Conservation (phyloP, 2,329 filamentous ascomycete species). For the Cyclaneusma minus region DNA sequence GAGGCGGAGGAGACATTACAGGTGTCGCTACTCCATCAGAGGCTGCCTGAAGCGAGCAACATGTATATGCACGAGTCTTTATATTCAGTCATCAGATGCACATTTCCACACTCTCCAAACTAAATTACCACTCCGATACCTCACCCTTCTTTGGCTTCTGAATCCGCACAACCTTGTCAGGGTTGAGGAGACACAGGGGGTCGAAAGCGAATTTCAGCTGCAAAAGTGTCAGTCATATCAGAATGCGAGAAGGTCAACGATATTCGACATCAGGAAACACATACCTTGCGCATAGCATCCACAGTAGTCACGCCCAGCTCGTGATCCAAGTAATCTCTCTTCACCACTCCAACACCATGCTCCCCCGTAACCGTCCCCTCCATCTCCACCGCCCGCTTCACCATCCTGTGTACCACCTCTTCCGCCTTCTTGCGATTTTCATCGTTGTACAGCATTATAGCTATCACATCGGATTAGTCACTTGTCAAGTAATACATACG, state of each 20-base stretch:
- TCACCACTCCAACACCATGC: conserved; percentile 71
- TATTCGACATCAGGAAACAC: too few species aligned
- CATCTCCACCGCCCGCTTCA: conserved; percentile 70
- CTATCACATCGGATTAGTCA: too few species aligned
- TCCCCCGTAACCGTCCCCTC: conserved; percentile 79
- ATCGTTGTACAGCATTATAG: conserved; percentile 49
- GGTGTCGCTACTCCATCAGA: too few species aligned
- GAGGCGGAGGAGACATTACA: too few species aligned
- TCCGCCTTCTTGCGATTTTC: conserved; percentile 51
- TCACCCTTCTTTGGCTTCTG: conserved; percentile 35
- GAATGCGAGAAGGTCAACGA: too few species aligned
- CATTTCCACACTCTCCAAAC: too few species aligned
- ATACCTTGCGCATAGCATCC: conserved; percentile 57
- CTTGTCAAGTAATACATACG: too few species aligned
- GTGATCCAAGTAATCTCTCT: conserved; percentile 68
- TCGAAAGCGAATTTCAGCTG: conserved; percentile 74
- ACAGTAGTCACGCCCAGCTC: conserved; percentile 63
- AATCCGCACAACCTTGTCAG: conserved; percentile 52
- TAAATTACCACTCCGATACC: conserved; percentile 31
- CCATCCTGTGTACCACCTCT: conserved; percentile 65
- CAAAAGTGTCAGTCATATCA: too few species aligned
- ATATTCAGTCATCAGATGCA: too few species aligned
- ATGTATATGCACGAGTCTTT: too few species aligned
- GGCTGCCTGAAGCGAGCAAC: too few species aligned
- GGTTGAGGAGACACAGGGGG: conserved; percentile 50